These are phyloP conservation scores for Chlorella ohadii DNA, from an alignment of 139 green algal genomes.

Conservation along the genomic window DNA sequence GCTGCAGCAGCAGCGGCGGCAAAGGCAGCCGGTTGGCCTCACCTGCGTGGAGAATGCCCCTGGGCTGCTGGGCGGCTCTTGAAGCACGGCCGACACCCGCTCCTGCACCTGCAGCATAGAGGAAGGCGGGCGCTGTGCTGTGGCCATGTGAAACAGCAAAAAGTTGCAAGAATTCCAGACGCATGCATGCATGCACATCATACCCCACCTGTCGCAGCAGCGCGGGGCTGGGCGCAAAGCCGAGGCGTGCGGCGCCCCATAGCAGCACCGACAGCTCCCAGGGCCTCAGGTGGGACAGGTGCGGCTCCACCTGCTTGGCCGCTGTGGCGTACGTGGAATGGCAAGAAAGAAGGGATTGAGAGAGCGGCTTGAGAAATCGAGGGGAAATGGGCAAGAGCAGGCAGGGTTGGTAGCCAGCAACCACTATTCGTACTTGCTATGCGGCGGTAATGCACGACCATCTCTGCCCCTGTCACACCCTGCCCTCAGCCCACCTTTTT, in stretches of 20 bases:
- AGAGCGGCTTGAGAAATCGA: too few species aligned
- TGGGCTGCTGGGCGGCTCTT: background rate
- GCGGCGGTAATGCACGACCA: too few species aligned
- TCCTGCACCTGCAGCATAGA: background rate
- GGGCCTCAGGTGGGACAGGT: background rate
- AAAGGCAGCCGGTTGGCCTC: background rate
- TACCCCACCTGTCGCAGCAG: background rate
- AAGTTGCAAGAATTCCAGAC: too few species aligned
- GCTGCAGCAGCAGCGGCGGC: background rate
- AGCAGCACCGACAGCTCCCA: conserved; percentile 47
- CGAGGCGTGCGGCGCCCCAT: conserved; percentile 42
- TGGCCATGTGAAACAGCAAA: too few species aligned
- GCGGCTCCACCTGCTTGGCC: conserved; percentile 5
- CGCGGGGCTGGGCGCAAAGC: conserved; percentile 12
- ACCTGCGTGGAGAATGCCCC: conserved; percentile 25
- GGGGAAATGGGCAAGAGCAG: too few species aligned
- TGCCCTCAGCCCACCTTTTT: background rate
- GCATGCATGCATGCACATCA: too few species aligned
- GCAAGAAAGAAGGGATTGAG: too few species aligned
- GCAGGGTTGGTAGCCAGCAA: too few species aligned
- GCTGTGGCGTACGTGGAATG: background rate
- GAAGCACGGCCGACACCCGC: background rate
- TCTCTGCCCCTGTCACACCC: too few species aligned
- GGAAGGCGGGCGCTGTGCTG: too few species aligned
- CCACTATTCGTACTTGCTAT: too few species aligned